Evolutionary conservation across 1,139 yeast species (phyloP).

Genomic region (Lodderomyces jiufengensis): DNA sequence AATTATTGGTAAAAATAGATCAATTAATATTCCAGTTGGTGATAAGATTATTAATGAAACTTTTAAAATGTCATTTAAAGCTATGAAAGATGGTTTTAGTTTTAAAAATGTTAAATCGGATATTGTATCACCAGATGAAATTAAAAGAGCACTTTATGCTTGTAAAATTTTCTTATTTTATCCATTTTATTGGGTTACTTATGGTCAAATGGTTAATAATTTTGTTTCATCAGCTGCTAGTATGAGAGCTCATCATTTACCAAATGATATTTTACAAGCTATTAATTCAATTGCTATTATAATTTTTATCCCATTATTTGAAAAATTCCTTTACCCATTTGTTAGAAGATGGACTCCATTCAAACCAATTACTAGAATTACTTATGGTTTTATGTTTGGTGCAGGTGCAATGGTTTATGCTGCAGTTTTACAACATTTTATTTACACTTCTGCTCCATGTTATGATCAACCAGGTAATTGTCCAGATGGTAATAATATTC

Average conservation of each 20-base stretch:
- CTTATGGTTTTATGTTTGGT: constrained; percentile 71
- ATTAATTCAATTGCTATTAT: constrained; percentile 61
- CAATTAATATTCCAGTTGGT: constrained; percentile 59
- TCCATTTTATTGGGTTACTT: constrained; percentile 66
- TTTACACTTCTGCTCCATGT: constrained; percentile 77
- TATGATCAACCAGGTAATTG: constrained; percentile 53
- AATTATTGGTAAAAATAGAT: constrained; percentile 52
- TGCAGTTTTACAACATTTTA: constrained; percentile 72
- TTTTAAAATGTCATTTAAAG: constrained; percentile 47
- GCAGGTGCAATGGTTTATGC: constrained; percentile 73
- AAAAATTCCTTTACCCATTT: constrained; percentile 51
- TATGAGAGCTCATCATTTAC: constrained; percentile 62
- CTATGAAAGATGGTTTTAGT: constrained; percentile 46
- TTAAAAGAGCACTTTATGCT: constrained; percentile 52
- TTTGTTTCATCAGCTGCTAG: constrained; percentile 63
- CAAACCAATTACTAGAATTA: constrained; percentile 70
- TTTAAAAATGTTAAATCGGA: constrained; percentile 58
- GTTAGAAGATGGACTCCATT: constrained; percentile 56
- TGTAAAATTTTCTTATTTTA: constrained; percentile 62
- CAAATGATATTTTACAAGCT: constrained; percentile 64
- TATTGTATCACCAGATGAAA: constrained; percentile 48
- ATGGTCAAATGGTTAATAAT: constrained; percentile 65
- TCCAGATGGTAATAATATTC: constrained; percentile 46
- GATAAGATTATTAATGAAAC: constrained; percentile 61
- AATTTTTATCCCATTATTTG: constrained; percentile 59